These are phyloP conservation scores for Leccinum subrobustum DNA, from an alignment of 1,284 basidiomycete species.

Conservation along the genomic window DNA sequence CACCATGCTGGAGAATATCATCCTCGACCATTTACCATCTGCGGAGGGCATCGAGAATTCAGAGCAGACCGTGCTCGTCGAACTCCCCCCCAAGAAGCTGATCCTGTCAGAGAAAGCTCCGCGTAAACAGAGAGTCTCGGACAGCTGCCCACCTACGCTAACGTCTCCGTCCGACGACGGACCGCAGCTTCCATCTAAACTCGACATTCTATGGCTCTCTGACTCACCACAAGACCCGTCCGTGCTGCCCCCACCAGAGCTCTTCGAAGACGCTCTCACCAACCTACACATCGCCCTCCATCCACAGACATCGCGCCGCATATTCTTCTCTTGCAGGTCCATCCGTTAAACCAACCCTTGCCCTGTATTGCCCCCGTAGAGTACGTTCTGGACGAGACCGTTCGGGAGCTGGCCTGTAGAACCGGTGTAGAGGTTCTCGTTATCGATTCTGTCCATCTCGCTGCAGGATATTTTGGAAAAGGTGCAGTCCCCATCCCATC, in stretches of 20 bases:
- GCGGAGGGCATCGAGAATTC: too few species aligned
- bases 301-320: conserved; percentile 72
- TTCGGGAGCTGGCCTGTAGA: conserved; percentile 69
- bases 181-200: conserved; percentile 49
- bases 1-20: too few species aligned
- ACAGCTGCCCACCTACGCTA: too few species aligned
- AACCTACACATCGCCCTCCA: conserved; percentile 74
- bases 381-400: conserved; percentile 75
- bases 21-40: too few species aligned
- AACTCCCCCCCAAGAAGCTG: too few species aligned
- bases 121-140: too few species aligned
- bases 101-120: too few species aligned
- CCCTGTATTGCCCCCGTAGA: conserved; percentile 82
- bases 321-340: conserved; percentile 51
- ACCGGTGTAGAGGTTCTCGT: conserved; percentile 78
- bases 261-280: conserved; percentile 69
- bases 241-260: conserved; percentile 50
- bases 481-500: conserved; percentile 39
- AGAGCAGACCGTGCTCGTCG: too few species aligned
- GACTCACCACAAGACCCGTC: conserved; percentile 29
- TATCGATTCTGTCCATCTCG: conserved; percentile 77
- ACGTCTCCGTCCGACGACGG: too few species aligned
- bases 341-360: conserved; percentile 71
- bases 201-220: conserved; percentile 65
- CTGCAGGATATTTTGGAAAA: conserved; percentile 75